Percentiles rank a stretch among this genome's conserved stretches.
Conservation (phyloP, 192 early-diverging fungal species). For the Lobulomyces angularis region DNA sequence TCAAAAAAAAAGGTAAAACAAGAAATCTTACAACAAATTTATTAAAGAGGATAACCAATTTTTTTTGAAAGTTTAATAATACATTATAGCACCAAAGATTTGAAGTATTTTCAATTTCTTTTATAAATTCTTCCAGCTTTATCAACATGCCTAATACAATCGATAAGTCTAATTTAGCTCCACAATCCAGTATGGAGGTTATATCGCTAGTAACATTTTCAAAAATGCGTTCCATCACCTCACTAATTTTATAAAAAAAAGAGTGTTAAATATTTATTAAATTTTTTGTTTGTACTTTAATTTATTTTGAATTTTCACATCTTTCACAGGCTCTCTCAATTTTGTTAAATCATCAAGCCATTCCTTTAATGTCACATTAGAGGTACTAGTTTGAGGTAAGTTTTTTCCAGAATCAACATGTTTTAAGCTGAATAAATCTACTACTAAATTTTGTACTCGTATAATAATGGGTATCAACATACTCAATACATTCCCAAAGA, state of each 20-base stretch:
- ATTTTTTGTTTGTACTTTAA: constrained; percentile 40
- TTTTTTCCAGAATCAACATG: constrained; percentile 30
- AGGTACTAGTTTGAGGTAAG: constrained; percentile 12
- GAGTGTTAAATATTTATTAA: constrained; percentile 1
- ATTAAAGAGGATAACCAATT: constrained; percentile 61
- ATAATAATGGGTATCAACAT: constrained; percentile 55
- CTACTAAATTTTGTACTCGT: constrained; percentile 84
- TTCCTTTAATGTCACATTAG: constrained; percentile 10
- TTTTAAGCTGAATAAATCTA: constrained; percentile 68
- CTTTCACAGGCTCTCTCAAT: constrained; percentile 44
- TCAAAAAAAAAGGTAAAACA: constrained; percentile 7
- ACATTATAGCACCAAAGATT: constrained; percentile 59
- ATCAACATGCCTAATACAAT: constrained; percentile 73
- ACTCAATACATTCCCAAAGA: constrained; percentile 46
- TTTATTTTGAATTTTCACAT: constrained; percentile 55
- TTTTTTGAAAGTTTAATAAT: constrained; percentile 49
- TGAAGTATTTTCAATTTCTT: constrained; percentile 56
- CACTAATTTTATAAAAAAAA: constrained; percentile 35
- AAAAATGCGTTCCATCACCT: constrained; percentile 70
- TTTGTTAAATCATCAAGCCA: constrained; percentile 37
- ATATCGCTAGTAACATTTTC: constrained; percentile 59
- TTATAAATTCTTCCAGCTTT: constrained; percentile 52
- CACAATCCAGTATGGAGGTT: constrained; percentile 59
- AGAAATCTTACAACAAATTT: constrained; percentile 48
- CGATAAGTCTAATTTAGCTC: constrained; percentile 40